Evolutionary conservation across 2,329 filamentous ascomycete genomes (phyloP).

Genomic region (Chrysoporthe austroafricana): DNA sequence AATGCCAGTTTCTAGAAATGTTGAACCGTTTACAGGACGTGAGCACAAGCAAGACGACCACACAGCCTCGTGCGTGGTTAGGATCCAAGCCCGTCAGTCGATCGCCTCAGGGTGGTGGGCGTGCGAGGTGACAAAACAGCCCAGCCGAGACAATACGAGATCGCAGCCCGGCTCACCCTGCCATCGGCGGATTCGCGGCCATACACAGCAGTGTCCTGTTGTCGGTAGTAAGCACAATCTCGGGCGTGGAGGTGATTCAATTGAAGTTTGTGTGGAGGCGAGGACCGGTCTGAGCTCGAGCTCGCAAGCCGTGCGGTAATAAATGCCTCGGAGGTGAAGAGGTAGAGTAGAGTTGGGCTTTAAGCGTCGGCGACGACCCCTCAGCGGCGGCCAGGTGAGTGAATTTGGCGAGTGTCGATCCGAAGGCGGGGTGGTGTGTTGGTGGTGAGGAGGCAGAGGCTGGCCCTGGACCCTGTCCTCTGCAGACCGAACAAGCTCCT

Average conservation of each 20-base stretch:
- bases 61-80: neutral
- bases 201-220: neutral
- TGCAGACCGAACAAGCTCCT: neutral
- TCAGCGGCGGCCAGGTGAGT: constrained; percentile 4
- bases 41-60: neutral
- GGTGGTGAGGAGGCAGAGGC: constrained; percentile 4
- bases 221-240: neutral
- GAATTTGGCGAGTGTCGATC: constrained; percentile 19
- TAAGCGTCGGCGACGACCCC: neutral
- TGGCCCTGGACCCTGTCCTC: constrained; percentile 3
- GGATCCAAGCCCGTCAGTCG: too few relatives aligned
- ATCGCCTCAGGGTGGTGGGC: neutral
- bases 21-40: neutral
- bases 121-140: neutral
- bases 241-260: too few relatives aligned
- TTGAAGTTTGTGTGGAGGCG: neutral
- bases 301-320: too few relatives aligned
- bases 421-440: constrained; percentile 23
- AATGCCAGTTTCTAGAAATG: neutral
- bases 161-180: constrained; percentile 8
- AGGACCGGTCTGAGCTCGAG: neutral
- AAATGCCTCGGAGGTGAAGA: constrained; percentile 18
- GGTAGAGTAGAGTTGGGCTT: constrained; percentile 23
- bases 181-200: constrained; percentile 12
- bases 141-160: neutral